Percentiles rank a stretch among this genome's conserved stretches.
These are phyloP conservation scores for Microcos paniculata DNA, from an alignment of 345 rosid species.

Conservation along the genomic window DNA sequence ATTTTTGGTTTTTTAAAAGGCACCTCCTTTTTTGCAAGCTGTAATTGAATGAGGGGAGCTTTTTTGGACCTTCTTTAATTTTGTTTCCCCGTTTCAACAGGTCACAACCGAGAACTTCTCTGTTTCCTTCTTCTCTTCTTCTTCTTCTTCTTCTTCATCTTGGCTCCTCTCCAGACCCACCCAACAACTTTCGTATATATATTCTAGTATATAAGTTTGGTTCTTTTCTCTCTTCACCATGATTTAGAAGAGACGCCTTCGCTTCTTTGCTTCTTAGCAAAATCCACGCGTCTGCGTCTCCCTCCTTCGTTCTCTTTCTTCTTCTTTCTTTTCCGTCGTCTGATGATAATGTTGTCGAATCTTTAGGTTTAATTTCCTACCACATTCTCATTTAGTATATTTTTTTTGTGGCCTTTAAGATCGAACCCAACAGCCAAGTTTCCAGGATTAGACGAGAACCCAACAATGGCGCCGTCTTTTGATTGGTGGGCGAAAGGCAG, in stretches of 20 bases:
- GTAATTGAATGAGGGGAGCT: slow-evolving; percentile 35
- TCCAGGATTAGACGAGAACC: not conserved
- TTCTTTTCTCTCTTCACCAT: slow-evolving; percentile 18
- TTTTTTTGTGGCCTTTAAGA: not conserved
- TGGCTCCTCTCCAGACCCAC: not conserved
- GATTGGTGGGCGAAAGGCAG: slow-evolving; percentile 81
- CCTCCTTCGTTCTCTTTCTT: not conserved
- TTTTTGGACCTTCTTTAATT: slow-evolving; percentile 16
- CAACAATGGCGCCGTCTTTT: slow-evolving; percentile 69
- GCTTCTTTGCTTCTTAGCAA: slow-evolving; percentile 11
- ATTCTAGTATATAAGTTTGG: not conserved
- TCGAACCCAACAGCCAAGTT: not conserved
- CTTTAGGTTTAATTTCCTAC: slow-evolving; percentile 23
- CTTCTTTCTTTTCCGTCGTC: not conserved
- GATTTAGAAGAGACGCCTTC: slow-evolving; percentile 25
- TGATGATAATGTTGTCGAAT: slow-evolving; percentile 48
- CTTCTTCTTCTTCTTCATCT: not conserved
- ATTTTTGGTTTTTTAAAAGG: not conserved
- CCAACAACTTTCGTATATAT: no score
- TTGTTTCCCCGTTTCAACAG: not conserved
- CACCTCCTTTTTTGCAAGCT: slow-evolving; percentile 43
- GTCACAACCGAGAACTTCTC: not conserved
- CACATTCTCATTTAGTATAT: not conserved
- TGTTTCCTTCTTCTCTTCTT: not conserved
- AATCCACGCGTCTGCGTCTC: slow-evolving; percentile 42